These are phyloP conservation scores for Helicostylum pulchrum DNA, from an alignment of 192 early-diverging fungal genomes.

Conservation along the genomic window DNA sequence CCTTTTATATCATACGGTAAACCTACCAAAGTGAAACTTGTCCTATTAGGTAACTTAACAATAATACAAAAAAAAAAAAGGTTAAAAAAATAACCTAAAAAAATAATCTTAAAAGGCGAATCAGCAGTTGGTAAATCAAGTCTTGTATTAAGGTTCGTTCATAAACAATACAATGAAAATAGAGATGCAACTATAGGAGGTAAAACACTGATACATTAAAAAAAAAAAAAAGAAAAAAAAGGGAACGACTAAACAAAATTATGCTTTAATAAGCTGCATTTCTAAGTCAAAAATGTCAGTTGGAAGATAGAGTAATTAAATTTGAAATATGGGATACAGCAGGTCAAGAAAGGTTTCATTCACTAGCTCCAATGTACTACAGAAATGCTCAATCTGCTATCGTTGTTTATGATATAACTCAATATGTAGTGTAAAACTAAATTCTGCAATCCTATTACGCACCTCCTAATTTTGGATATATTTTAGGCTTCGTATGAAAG, in stretches of 20 bases:
- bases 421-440: conserved; percentile 42
- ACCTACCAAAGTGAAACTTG: conserved; percentile 96
- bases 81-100: background rate
- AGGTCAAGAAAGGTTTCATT: conserved; percentile 95
- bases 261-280: conserved; percentile 62
- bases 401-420: conserved; percentile 96
- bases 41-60: conserved; percentile 68
- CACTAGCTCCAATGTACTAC: conserved; percentile 93
- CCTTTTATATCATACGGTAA: conserved; percentile 45
- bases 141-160: conserved; percentile 93
- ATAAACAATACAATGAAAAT: conserved; percentile 95
- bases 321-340: conserved; percentile 91
- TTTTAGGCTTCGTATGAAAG: conserved; percentile 82
- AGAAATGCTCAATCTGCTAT: conserved; percentile 96
- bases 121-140: conserved; percentile 99
- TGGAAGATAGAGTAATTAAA: conserved; percentile 84
- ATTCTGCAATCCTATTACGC: conserved; percentile 1
- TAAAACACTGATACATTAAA: conserved; percentile 21
- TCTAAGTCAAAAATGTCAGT: conserved; percentile 90
- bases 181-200: conserved; percentile 98
- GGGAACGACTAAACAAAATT: background rate
- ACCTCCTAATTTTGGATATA: background rate
- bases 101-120: conserved; percentile 56
- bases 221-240: no score
- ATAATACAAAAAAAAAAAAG: background rate